These are phyloP conservation scores for Didymella exigua DNA, from an alignment of 2,329 filamentous ascomycete species.

Conservation along the genomic window DNA sequence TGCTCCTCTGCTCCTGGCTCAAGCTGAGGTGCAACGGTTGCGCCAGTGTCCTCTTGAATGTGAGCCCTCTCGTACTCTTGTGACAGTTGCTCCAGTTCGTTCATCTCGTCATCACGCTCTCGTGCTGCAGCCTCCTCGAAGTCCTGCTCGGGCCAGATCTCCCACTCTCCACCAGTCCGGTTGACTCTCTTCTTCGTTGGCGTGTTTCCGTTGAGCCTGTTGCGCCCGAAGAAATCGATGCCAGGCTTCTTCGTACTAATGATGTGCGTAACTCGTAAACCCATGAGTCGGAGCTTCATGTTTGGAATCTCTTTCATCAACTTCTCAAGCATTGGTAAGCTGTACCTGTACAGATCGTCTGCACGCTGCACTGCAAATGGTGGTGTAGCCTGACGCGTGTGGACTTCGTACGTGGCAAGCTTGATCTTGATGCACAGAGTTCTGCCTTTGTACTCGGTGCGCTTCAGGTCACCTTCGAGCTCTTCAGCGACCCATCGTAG, in stretches of 20 bases:
- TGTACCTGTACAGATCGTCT: slow-evolving; percentile 81
- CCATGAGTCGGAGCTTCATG: slow-evolving; percentile 84
- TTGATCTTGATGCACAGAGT: slow-evolving; percentile 93
- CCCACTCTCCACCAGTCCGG: slow-evolving; percentile 60
- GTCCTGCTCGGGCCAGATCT: slow-evolving; percentile 71
- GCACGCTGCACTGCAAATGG: slow-evolving; percentile 74
- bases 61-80: slow-evolving; percentile 57
- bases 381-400: slow-evolving; percentile 78
- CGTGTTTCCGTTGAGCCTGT: slow-evolving; percentile 19
- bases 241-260: slow-evolving; percentile 83
- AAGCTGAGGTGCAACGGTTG: slow-evolving; percentile 31
- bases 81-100: slow-evolving; percentile 65
- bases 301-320: slow-evolving; percentile 81
- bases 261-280: slow-evolving; percentile 84
- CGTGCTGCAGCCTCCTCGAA: slow-evolving; percentile 67
- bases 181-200: slow-evolving; percentile 19
- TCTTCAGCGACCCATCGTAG: slow-evolving; percentile 82
- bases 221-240: slow-evolving; percentile 77
- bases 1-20: slow-evolving; percentile 41
- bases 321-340: slow-evolving; percentile 82
- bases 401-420: slow-evolving; percentile 89
- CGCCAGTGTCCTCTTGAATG: slow-evolving; percentile 9
- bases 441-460: slow-evolving; percentile 83
- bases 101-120: slow-evolving; percentile 65
- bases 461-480: slow-evolving; percentile 80